Evolutionary conservation across 352 stramenopile genomes (phyloP).

Genomic region (Thalassiosira mediterranea): DNA sequence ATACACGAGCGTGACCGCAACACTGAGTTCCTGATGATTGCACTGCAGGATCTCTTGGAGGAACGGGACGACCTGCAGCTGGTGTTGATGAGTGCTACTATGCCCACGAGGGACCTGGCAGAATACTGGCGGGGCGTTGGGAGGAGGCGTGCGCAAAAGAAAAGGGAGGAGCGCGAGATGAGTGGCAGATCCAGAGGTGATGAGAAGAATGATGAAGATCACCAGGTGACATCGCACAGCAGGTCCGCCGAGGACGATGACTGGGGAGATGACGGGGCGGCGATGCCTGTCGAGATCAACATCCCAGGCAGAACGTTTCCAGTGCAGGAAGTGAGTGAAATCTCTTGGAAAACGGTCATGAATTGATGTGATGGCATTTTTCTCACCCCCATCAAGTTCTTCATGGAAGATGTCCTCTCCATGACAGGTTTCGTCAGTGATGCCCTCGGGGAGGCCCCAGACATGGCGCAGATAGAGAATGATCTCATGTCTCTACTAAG

Average conservation of each 20-base stretch:
- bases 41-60: constrained; percentile 89
- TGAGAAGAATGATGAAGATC: constrained; percentile 69
- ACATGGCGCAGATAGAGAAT: constrained; percentile 42
- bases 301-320: constrained; percentile 88
- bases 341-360: too few relatives aligned
- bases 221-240: too few relatives aligned
- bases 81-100: constrained; percentile 95
- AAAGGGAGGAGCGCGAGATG: neutral
- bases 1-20: constrained; percentile 95
- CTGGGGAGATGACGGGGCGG: constrained; percentile 7
- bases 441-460: constrained; percentile 17
- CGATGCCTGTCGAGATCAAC: constrained; percentile 54
- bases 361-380: too few relatives aligned
- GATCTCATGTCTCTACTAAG: constrained; percentile 42
- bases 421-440: constrained; percentile 75
- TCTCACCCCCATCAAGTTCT: too few relatives aligned
- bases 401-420: constrained; percentile 88
- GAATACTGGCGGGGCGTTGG: constrained; percentile 89
- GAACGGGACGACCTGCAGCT: constrained; percentile 88
- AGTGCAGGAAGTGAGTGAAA: too few relatives aligned
- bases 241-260: neutral
- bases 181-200: constrained; percentile 1
- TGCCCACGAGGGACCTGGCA: constrained; percentile 92
- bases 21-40: constrained; percentile 95
- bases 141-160: constrained; percentile 43